Conservation (phyloP, 441 rosid species). For the Jatropha podagrica region DNA sequence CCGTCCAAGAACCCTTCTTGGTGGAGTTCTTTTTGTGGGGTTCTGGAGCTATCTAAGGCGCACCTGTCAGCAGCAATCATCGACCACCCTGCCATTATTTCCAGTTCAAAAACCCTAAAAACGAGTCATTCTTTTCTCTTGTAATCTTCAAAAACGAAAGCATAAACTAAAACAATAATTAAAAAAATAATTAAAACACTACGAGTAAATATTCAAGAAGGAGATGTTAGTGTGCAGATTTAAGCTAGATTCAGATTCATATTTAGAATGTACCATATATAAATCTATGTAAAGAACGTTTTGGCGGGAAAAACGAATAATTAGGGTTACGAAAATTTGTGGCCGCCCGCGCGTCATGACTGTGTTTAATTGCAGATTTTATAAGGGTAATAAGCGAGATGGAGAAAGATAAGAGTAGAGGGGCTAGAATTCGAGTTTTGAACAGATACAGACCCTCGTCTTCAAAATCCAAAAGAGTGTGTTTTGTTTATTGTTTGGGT, state of each 20-base stretch:
- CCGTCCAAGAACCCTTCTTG: constrained; percentile 16
- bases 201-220: not conserved
- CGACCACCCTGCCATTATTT: constrained; percentile 75
- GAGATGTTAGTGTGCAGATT: not conserved
- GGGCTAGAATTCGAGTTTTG: constrained; percentile 39
- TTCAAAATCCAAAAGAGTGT: constrained; percentile 16
- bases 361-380: constrained; percentile 27
- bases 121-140: constrained; percentile 19
- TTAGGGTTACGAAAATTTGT: constrained; percentile 31
- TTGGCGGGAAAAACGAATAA: constrained; percentile 60
- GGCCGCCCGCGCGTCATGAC: constrained; percentile 10
- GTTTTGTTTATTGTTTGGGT: not conserved
- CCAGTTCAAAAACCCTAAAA: constrained; percentile 42
- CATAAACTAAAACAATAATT: not conserved
- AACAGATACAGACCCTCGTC: constrained; percentile 42
- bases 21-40: constrained; percentile 24
- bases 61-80: constrained; percentile 39
- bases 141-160: constrained; percentile 16
- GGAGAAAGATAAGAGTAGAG: constrained; percentile 3
- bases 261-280: constrained; percentile 5
- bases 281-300: constrained; percentile 9
- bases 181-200: not conserved
- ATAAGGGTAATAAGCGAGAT: constrained; percentile 12
- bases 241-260: not conserved
- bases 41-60: constrained; percentile 29